Conservation (phyloP, 108 stramenopile species). For the Chaetoceros muelleri region DNA sequence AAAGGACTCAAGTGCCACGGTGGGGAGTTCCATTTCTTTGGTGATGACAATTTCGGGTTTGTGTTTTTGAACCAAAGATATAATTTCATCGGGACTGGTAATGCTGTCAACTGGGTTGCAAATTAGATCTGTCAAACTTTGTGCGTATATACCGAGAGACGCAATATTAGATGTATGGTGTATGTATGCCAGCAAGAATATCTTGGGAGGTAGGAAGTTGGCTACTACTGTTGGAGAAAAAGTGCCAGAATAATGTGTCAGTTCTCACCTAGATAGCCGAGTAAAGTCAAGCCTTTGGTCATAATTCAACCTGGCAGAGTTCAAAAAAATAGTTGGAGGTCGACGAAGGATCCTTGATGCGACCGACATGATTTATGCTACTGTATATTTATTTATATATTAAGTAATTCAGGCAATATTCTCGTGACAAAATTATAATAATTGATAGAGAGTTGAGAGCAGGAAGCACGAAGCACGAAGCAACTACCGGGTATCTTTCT, state of each 20-base stretch:
- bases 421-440: neutral
- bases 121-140: conserved; percentile 38
- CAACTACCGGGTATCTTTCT: too few species aligned
- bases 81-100: conserved; percentile 47
- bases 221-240: too few species aligned
- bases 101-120: conserved; percentile 46
- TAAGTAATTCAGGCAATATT: neutral
- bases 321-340: conserved; percentile 54
- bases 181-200: too few species aligned
- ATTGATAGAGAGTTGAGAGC: neutral
- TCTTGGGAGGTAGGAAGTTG: too few species aligned
- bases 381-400: neutral
- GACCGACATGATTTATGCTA: neutral
- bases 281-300: conserved; percentile 56
- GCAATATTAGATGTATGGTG: too few species aligned
- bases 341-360: conserved; percentile 17
- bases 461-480: neutral
- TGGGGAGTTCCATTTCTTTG: conserved; percentile 73
- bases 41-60: conserved; percentile 71
- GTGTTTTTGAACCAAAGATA: conserved; percentile 36
- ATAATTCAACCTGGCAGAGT: conserved; percentile 61
- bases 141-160: too few species aligned
- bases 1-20: conserved; percentile 32
- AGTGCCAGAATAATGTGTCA: too few species aligned
- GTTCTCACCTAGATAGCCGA: conserved; percentile 19